phyloP scores from a whole-genome alignment of 1,284 basidiomycete species.

The Lentinula novae-zelandiae region DNA sequence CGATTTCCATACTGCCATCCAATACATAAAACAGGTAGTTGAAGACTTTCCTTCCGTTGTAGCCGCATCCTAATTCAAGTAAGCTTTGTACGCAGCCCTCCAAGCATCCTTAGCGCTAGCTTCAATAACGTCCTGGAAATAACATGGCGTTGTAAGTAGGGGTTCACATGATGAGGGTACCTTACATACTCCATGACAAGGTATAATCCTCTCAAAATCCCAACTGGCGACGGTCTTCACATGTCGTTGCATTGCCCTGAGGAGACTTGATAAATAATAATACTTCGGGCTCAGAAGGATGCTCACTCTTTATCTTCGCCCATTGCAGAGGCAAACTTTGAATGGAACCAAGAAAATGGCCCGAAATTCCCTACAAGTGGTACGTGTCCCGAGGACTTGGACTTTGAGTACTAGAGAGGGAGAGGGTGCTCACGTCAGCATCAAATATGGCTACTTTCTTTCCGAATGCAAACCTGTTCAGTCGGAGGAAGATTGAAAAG shows the following conservation, averaged over 20 bases:
- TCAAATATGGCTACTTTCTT: not conserved
- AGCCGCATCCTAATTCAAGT: constrained; percentile 27
- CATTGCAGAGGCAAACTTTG: constrained; percentile 46
- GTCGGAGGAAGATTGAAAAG: constrained; percentile 85
- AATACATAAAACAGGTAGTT: too few relatives aligned
- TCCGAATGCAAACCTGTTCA: constrained; percentile 63
- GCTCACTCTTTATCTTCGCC: constrained; percentile 62
- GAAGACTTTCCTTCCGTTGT: too few relatives aligned
- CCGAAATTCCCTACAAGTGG: constrained; percentile 47
- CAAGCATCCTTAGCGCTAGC: constrained; percentile 69
- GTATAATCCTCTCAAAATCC: constrained; percentile 89
- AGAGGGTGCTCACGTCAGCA: not conserved
- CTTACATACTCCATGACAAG: constrained; percentile 78
- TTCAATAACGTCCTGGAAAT: constrained; percentile 73
- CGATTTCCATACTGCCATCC: too few relatives aligned
- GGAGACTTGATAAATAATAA: not conserved
- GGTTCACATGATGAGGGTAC: not conserved
- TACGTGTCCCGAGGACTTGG: constrained; percentile 41
- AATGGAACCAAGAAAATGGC: constrained; percentile 61
- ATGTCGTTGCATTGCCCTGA: constrained; percentile 71
- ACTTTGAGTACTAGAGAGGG: constrained; percentile 40
- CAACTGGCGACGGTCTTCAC: constrained; percentile 70
- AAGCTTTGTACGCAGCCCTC: constrained; percentile 40
- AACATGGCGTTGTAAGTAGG: constrained; percentile 9
- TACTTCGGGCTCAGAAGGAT: not conserved